phyloP scores from a whole-genome alignment of 495 filamentous ascomycete genomes.

The Astrothelium macrocarpum region DNA sequence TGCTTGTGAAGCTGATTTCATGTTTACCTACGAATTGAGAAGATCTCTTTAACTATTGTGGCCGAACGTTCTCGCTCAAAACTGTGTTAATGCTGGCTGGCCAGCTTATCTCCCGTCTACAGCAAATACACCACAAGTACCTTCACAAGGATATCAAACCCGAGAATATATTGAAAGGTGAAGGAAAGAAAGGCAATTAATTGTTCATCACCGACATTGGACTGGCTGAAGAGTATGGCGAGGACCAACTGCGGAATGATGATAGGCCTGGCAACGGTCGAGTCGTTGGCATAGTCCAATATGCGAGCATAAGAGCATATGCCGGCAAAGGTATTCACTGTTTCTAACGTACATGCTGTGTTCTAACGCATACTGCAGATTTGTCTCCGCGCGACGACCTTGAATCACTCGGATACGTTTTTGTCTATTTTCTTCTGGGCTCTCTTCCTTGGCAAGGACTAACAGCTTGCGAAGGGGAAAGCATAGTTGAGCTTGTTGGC shows the following conservation, averaged over 20 bases:
- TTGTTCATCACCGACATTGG: conserved; percentile 22
- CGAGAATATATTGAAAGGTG: conserved; percentile 30
- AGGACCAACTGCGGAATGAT: not conserved
- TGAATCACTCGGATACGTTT: conserved; percentile 35
- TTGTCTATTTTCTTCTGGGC: conserved; percentile 32
- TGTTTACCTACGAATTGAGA: conserved; percentile 10
- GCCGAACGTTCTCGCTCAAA: conserved; percentile 15
- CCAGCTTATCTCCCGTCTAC: conserved; percentile 21
- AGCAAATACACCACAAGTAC: conserved; percentile 30
- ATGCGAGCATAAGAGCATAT: conserved; percentile 30
- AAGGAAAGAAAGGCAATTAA: conserved; percentile 23
- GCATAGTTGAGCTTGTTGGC: conserved; percentile 12
- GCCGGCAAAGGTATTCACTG: conserved; percentile 23
- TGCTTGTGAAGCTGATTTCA: not conserved
- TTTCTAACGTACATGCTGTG: not conserved
- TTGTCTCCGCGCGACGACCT: conserved; percentile 33
- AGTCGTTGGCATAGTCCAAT: conserved; percentile 19
- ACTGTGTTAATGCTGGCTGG: conserved; percentile 21
- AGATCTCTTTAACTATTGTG: conserved; percentile 18
- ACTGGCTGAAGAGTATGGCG: conserved; percentile 4
- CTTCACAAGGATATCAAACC: conserved; percentile 34
- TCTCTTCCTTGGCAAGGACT: conserved; percentile 33
- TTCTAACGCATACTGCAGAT: conserved; percentile 17
- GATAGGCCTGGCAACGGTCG: not conserved
- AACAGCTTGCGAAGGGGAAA: not conserved